Evolutionary conservation across 805 yeast genomes (phyloP), one percentile per base, ranked within the genome.

Genomic region (Candida germanica): DNA sequence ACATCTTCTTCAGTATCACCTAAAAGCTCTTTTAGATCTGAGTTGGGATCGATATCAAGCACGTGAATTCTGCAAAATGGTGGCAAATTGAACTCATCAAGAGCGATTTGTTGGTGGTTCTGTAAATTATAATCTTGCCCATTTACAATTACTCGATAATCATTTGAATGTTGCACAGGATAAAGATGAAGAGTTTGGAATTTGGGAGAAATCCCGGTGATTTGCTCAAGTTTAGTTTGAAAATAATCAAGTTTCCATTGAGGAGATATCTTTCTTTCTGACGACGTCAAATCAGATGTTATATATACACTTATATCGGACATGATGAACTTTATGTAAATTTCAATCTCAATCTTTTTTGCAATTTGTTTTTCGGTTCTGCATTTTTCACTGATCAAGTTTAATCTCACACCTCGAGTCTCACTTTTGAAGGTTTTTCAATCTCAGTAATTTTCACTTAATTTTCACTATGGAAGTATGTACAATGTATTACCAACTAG

Each of bases 191-290:
- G 51, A 11, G 59, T 60, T 51, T 82, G 95, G 40, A 55, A 61
- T 10, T 50, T 42, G 3, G 86, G 81, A 4, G 80, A 77, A 18
- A 87, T 74, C 2, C 96, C 96, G 0, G 95, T 84, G 42, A 85
- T 75, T 23, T 66, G 69, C 48, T 84, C 93, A 8, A 87, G 56
- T 38, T 75, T 69, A 26, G 57, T 44, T 44, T 77, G 73, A 33
- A 86, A 67, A 42, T 75, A 61, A 5, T 56, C 57, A 11, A 84
- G 36, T 0, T 75, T 56, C 89, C 91, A 84, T 25, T 65, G 69
- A 0, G 77, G 73, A 0, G 83, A 74, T 19, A 87, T 59, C 27
- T 84, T 60, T 36, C 89, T 61, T 51, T 83, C 89, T 2, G 93
- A 79, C 6, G 83, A 74, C 1, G 85, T 82, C 47, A 80, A 60